Conservation (phyloP, 768 basidiomycete species). For the Serendipita indica region DNA sequence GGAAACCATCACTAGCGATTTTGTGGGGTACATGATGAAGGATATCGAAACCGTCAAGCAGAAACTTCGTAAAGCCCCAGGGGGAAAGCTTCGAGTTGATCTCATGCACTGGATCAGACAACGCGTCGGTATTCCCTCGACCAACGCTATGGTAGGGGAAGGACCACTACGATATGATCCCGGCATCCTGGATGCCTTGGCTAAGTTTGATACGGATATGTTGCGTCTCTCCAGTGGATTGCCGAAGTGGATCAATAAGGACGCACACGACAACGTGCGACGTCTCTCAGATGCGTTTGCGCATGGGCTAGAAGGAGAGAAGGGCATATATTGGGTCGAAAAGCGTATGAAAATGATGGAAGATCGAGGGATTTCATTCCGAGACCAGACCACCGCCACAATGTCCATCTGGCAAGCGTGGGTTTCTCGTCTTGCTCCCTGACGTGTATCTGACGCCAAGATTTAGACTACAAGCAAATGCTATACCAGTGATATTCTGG, state of each 20-base stretch:
- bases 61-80: not conserved
- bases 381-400: not conserved
- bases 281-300: not conserved
- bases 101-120: not conserved
- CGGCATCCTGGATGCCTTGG: not conserved
- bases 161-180: not conserved
- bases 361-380: not conserved
- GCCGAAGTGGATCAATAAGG: not conserved
- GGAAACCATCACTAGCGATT: not conserved
- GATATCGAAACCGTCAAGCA: not conserved
- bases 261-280: not conserved
- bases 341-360: not conserved
- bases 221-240: not conserved
- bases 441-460: not conserved
- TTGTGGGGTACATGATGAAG: not conserved
- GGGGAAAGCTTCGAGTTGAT: not conserved
- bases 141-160: not conserved
- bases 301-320: not conserved
- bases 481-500: not conserved
- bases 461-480: not conserved
- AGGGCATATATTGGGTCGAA: not conserved
- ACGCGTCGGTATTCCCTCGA: not conserved
- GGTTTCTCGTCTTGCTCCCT: not conserved
- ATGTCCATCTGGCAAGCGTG: not conserved
- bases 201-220: not conserved